These are phyloP conservation scores for Metrosideros polymorpha DNA, from an alignment of 441 rosid genomes.

Conservation along the genomic window DNA sequence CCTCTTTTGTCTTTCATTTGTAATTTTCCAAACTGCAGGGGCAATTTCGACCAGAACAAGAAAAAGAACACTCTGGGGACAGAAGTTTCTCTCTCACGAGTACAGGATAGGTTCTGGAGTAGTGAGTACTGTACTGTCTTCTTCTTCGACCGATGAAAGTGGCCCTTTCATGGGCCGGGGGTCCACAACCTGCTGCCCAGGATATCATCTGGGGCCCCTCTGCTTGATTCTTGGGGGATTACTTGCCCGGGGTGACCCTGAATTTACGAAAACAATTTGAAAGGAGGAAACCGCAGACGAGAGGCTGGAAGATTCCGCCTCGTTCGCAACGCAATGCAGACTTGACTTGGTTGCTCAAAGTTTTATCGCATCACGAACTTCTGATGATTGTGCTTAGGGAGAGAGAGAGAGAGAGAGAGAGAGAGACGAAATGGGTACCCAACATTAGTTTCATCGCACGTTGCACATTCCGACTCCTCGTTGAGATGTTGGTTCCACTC, in stretches of 20 bases:
- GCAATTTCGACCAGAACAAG: not conserved
- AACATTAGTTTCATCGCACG: constrained; percentile 17
- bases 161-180: not conserved
- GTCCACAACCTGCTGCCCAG: not conserved
- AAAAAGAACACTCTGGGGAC: not conserved
- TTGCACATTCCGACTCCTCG: constrained; percentile 17
- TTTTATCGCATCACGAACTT: no score
- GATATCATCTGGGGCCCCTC: not conserved
- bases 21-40: not conserved
- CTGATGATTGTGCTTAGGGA: no score
- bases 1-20: not conserved
- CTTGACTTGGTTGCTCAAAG: no score
- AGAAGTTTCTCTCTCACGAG: not conserved
- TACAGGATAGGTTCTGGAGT: not conserved
- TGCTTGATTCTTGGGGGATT: not conserved
- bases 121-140: not conserved
- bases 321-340: no score
- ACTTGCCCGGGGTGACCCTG: not conserved
- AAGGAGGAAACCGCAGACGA: no score
- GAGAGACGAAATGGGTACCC: not conserved
- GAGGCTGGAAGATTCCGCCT: no score
- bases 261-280: no score
- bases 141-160: not conserved
- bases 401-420: not conserved
- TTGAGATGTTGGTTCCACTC: not conserved